Evolutionary conservation across 306 rosid species (phyloP), one percentile per base, ranked within the genome.

Genomic region (Acacia crassicarpa): DNA sequence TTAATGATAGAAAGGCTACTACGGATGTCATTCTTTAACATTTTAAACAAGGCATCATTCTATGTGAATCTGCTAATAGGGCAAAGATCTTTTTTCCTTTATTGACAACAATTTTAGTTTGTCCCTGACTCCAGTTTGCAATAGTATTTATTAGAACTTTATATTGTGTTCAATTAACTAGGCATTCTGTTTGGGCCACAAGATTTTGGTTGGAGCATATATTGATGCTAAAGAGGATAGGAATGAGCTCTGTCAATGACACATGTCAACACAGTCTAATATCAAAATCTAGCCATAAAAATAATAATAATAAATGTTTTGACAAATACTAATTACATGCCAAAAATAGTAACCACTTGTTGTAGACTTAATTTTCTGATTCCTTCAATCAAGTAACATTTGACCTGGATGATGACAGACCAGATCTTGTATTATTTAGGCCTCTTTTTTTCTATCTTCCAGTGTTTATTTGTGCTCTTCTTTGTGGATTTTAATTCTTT

Each of bases 401-500:
- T 61, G 73, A 72, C 66, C 73, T 72, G 68, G 67, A 33, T 77
- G 69, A 67, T 73, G 72, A 66, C 65, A 58, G 65, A 68, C 32
- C 46, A 70, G 66, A 30, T 38, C 51, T 30, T 65, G 12, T 14
- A 40, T 46, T 65, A 10, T 8, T 58, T 22, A 5, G 58, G 65
- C 69, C 30, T 41, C 23, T 54, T 30, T 23, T 61, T 81, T 67
- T 15, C 32, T 35, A 27, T 51, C 61, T 38, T 22, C 8, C 32
- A 22, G 32, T 35, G n/a, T 51, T 48, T 33, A 5, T 22, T 84
- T 51, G 72, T 78, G 62, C 68, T 40, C 27, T 48, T 82, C 67
- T n/a, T n/a, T 8, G 20, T 72, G 27, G 76, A 80, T 78, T 69
- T 81, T 73, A 73, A 71, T 32, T 15, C 12, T 76, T 67, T 79